A percentile compares a stretch with the other conserved stretches of the same genome.
Evolutionary conservation across 2,329 filamentous ascomycete species (phyloP).

Genomic region (Hypocrella siamensis): DNA sequence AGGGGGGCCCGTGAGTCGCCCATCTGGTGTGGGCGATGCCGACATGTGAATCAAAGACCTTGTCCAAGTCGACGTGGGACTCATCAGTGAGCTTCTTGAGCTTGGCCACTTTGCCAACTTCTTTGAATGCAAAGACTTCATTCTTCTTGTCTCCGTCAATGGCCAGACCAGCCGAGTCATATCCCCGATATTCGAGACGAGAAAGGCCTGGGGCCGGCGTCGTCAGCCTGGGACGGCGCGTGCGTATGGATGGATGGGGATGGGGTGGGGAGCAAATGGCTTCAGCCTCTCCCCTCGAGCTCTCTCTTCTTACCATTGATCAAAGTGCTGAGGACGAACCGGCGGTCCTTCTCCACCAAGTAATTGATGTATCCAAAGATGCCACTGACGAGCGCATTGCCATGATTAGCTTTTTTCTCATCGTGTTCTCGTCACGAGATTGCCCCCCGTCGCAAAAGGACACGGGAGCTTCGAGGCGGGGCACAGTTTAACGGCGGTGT

Average conservation of each 20-base stretch:
- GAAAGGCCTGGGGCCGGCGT: constrained; percentile 52
- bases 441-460: not conserved
- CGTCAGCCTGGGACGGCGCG: constrained; percentile 3
- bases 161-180: constrained; percentile 92
- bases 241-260: not conserved
- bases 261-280: too few relatives aligned
- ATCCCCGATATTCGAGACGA: constrained; percentile 94
- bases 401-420: too few relatives aligned
- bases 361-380: constrained; percentile 99
- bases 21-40: constrained; percentile 98
- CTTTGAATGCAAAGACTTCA: constrained; percentile 93
- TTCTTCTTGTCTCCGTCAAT: constrained; percentile 98
- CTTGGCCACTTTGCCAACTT: constrained; percentile 97
- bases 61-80: constrained; percentile 68
- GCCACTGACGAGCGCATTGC: constrained; percentile 38
- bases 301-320: constrained; percentile 64
- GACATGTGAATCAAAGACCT: constrained; percentile 94
- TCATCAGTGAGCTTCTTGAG: constrained; percentile 84
- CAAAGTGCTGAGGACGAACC: constrained; percentile 88
- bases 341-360: constrained; percentile 95
- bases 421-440: constrained; percentile 1
- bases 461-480: constrained; percentile 3
- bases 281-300: not conserved
- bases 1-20: constrained; percentile 94
- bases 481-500: not conserved